Conservation (phyloP, 208 protist genomes). For the Balamuthia mandrillaris region DNA sequence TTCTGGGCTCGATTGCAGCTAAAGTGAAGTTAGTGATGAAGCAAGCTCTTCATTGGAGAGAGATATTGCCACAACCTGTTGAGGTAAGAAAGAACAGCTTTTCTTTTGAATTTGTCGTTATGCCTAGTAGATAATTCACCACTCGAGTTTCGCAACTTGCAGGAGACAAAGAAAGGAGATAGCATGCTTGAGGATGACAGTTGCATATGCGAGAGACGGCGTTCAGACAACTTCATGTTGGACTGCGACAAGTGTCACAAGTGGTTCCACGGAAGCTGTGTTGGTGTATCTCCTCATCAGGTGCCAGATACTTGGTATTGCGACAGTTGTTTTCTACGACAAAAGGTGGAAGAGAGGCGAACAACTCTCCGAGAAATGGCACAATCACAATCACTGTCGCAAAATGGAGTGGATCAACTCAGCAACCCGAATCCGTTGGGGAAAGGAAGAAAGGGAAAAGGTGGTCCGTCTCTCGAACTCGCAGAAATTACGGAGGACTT, state of each 20-base stretch:
- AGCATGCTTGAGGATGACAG: constrained; percentile 10
- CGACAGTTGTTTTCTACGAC: constrained; percentile 15
- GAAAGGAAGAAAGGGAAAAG: too few species aligned
- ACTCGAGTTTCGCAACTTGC: too few species aligned
- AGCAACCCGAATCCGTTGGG: too few species aligned
- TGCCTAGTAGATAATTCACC: too few species aligned
- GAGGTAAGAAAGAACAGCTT: too few species aligned
- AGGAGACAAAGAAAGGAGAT: background rate
- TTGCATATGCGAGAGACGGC: background rate
- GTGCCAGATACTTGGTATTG: constrained; percentile 29
- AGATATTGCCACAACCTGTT: background rate
- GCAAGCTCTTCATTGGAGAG: constrained; percentile 23
- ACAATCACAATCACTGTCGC: too few species aligned
- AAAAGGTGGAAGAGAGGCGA: too few species aligned
- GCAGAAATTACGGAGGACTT: too few species aligned
- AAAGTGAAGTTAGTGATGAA: constrained; percentile 25
- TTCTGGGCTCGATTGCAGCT: constrained; percentile 13
- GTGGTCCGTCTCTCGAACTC: too few species aligned
- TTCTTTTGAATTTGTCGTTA: too few species aligned
- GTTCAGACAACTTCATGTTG: constrained; percentile 12
- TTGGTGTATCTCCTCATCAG: background rate
- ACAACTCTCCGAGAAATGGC: too few species aligned
- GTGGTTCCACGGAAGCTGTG: constrained; percentile 39
- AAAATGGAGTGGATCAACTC: too few species aligned
- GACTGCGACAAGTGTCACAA: constrained; percentile 39